Evolutionary conservation across 495 filamentous ascomycete species (phyloP).

Genomic region (Xylaria venustula): DNA sequence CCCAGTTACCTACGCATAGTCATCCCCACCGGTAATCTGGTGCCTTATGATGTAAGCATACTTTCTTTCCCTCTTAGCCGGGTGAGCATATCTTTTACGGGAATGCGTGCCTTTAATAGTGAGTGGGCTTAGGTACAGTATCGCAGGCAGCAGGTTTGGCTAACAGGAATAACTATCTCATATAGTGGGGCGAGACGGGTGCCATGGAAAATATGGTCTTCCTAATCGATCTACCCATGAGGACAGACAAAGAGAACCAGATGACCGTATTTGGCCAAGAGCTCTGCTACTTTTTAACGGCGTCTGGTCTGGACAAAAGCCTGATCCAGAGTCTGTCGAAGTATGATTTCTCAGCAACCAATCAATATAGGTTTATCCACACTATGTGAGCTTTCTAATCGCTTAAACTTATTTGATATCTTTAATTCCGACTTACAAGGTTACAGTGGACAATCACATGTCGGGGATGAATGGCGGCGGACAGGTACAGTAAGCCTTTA

Average conservation of each 20-base stretch:
- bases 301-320: conserved; percentile 61
- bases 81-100: neutral
- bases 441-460: conserved; percentile 51
- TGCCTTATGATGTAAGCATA: conserved; percentile 56
- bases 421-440: conserved; percentile 7
- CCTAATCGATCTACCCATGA: conserved; percentile 76
- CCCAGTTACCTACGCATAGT: conserved; percentile 66
- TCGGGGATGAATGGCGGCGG: conserved; percentile 51
- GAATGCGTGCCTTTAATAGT: too few relatives aligned
- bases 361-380: conserved; percentile 73
- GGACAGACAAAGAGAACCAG: conserved; percentile 34
- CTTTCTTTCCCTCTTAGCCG: neutral
- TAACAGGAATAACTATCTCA: conserved; percentile 4
- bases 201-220: conserved; percentile 85
- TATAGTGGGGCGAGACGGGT: conserved; percentile 71
- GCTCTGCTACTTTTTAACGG: conserved; percentile 66
- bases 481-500: conserved; percentile 50
- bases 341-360: conserved; percentile 75
- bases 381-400: conserved; percentile 53
- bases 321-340: conserved; percentile 58
- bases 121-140: too few relatives aligned
- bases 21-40: conserved; percentile 78
- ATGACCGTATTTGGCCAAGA: conserved; percentile 67
- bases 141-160: neutral
- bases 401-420: neutral